Evolutionary conservation across 2,329 filamentous ascomycete species (phyloP), one percentile per base, ranked within the genome.

Genomic region (Aureobasidium sp.): DNA sequence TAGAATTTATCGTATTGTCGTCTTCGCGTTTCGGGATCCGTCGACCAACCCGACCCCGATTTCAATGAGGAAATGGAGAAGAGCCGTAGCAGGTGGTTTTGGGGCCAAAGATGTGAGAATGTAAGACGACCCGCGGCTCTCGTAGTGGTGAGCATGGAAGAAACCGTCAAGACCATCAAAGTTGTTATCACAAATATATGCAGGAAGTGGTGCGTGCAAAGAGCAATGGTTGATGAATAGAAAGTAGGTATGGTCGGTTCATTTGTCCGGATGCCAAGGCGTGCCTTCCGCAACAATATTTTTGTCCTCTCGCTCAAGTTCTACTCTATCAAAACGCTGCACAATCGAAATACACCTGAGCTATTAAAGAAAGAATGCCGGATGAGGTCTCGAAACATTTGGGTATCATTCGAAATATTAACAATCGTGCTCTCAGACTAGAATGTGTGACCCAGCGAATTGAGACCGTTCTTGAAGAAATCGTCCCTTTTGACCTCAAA

Each of bases 401-500:
- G 27, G 14, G 45, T 48, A 30, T 32, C 29, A 30, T 30, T 47
- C 7, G 13, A 14, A 13, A 30, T 3, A 14, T 30, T 3, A 10
- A 30, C 14, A 30, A 48, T 29, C 29, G 27, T 32, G 27, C 16
- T 48, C 14, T n/a, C 7, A 4, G 16, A 13, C 16, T 32, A 58
- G 27, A 58, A 58, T 1, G 54, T 6, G 30, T 48, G 49, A 8
- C 59, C 50, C 21, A 61, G 25, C 29, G 48, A 54, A 14, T 39
- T 8, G 2, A 61, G 58, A 16, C 89, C 89, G 65, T 90, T 81
- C 66, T 85, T 84, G 49, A 86, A 71, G 80, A 89, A 93, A 37
- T 83, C 77, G 7, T 93, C 89, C 30, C 86, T 79, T 64, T 91
- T 89, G 25, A 92, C 77, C 34, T 86, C 82, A 2, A 87, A 86